A percentile compares a stretch with the other conserved stretches of the same genome.
These are phyloP conservation scores for Reticulascus tulasneorum DNA, from an alignment of 2,329 filamentous ascomycete species.

Conservation along the genomic window DNA sequence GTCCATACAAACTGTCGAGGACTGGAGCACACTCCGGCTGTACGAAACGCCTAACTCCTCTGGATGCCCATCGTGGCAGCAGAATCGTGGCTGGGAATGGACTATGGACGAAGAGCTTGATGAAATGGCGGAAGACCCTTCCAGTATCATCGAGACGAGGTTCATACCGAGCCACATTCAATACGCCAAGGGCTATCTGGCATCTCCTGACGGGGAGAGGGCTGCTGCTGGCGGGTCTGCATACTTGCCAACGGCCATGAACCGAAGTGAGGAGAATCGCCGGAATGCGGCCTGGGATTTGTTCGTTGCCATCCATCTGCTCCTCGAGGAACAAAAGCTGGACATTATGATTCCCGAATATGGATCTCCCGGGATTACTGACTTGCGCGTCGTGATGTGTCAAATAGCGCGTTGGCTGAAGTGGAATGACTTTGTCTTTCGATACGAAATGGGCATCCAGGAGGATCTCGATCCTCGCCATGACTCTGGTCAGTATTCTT, in stretches of 20 bases:
- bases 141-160: slow-evolving; percentile 22
- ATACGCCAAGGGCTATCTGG: slow-evolving; percentile 63
- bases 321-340: slow-evolving; percentile 88
- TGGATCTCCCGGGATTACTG: slow-evolving; percentile 37
- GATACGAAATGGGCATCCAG: slow-evolving; percentile 52
- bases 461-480: slow-evolving; percentile 36
- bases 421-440: slow-evolving; percentile 51
- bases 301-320: slow-evolving; percentile 74
- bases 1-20: slow-evolving; percentile 30
- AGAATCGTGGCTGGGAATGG: slow-evolving; percentile 68
- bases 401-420: slow-evolving; percentile 81
- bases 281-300: slow-evolving; percentile 61
- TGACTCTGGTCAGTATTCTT: slow-evolving; percentile 32
- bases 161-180: slow-evolving; percentile 51
- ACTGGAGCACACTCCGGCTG: slow-evolving; percentile 46
- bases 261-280: slow-evolving; percentile 50
- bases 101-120: slow-evolving; percentile 52
- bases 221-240: slow-evolving; percentile 51
- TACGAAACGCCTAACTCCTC: slow-evolving; percentile 45
- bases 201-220: slow-evolving; percentile 52
- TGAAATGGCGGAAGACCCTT: slow-evolving; percentile 24
- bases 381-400: slow-evolving; percentile 69
- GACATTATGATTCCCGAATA: slow-evolving; percentile 52
- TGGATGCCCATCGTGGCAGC: slow-evolving; percentile 54
- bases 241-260: slow-evolving; percentile 60